Base-by-base conservation (phyloP, 2,329 filamentous ascomycete species). In the Sordariomycetes sp. region DNA sequence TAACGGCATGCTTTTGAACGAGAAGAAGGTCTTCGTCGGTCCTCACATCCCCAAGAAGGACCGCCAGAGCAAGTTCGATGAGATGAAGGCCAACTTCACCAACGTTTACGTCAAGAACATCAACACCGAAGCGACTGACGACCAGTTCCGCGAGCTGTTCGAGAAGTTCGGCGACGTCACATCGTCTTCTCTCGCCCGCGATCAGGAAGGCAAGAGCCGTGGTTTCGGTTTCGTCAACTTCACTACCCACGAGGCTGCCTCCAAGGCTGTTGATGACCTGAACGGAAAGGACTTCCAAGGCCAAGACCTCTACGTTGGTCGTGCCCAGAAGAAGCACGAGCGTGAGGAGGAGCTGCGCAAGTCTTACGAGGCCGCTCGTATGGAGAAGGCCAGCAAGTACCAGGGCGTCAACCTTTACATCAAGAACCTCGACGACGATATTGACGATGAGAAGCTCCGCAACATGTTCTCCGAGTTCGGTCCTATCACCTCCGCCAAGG, bases 41-140 rank as follows among this genome's bases (percentile, higher is more conserved):
- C 90, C 95, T 68, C 92, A 98, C 69, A 96, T 98, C 54, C 88
- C 92, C 61, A 96, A 96, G 83, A 96, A 96, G 77, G 92, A 98
- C 59, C 90, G 92, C 53, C 92, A 96, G 77, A 94, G 86, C 86
- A 98, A 98, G 72, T 96, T 96, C 51, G 92, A 98, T 72, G 92
- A 98, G 75, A 98, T 98, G 90, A 98, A 98, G 82, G 92, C 92
- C 64, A 98, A 98, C 75, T 98, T 93, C 76, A 98, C 92, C 72
- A 98, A 98, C 64, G 81, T 98, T 64, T 98, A 98, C 69, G 86
- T 98, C 70, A 98, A 98, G 81, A 98, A 98, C 71, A 82, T 98
- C 50, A 77, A 80, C 51, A 54, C 68, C 23, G 90, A 95, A 32
- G 85, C 82, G 44, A 82, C 78, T 39, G 92, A 98, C 42, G 88